Conservation (phyloP, 352 stramenopile genomes). For the Globisporangium cylindrosporum region DNA sequence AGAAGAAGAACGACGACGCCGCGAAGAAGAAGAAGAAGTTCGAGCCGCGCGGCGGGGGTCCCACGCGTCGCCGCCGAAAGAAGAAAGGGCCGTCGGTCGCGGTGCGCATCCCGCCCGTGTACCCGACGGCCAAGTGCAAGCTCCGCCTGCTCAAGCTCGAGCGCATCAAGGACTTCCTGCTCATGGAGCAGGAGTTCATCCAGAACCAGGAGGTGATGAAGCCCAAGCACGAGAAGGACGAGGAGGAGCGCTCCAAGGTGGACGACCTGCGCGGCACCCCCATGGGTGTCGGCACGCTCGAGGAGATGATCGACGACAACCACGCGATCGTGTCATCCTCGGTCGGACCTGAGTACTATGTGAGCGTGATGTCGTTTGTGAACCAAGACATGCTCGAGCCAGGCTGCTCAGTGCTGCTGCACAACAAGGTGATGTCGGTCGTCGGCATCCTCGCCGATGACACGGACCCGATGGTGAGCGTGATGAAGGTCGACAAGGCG, state of each 20-base stretch:
- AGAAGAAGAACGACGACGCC: constrained; percentile 89
- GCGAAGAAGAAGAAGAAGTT: constrained; percentile 96
- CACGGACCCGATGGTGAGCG: constrained; percentile 98
- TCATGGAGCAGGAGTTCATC: constrained; percentile 99
- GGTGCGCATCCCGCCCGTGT: constrained; percentile 90
- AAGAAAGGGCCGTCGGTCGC: constrained; percentile 91
- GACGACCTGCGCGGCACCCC: constrained; percentile 98
- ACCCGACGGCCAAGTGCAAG: constrained; percentile 99
- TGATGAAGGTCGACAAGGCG: constrained; percentile 99
- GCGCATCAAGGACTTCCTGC: constrained; percentile 99
- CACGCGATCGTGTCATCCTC: constrained; percentile 99
- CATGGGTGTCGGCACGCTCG: constrained; percentile 97
- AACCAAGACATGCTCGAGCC: constrained; percentile 99
- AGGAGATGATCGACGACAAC: constrained; percentile 99
- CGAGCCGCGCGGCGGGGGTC: constrained; percentile 77
- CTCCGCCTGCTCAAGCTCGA: constrained; percentile 99
- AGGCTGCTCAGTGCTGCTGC: constrained; percentile 97
- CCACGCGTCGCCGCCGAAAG: constrained; percentile 89
- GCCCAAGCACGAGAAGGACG: constrained; percentile 98
- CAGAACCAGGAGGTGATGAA: constrained; percentile 99
- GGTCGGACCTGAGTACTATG: constrained; percentile 99
- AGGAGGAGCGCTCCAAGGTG: constrained; percentile 98
- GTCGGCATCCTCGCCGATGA: constrained; percentile 99
- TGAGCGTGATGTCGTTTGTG: constrained; percentile 99
- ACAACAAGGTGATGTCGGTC: constrained; percentile 99